phyloP scores from a whole-genome alignment of 106 monocot species.

The Ottelia alismoides region DNA sequence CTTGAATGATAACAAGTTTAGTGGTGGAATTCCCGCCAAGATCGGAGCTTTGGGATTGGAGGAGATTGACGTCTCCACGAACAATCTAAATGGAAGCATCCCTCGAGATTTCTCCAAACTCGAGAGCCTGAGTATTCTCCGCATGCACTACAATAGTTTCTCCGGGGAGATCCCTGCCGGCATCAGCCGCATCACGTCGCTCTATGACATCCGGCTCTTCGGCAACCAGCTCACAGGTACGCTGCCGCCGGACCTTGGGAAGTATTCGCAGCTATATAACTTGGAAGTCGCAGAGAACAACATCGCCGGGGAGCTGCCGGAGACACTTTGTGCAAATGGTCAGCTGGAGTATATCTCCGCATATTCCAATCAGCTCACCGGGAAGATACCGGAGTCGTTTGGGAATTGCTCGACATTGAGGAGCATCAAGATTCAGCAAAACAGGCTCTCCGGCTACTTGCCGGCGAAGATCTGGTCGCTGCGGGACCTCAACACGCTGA shows the following conservation, averaged over 20 bases:
- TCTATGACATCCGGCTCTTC: slow-evolving; percentile 2
- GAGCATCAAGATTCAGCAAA: slow-evolving; percentile 28
- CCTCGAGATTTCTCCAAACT: slow-evolving; percentile 1
- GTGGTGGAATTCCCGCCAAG: slow-evolving; percentile 21
- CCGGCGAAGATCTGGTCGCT: slow-evolving; percentile 36
- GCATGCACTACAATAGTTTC: slow-evolving; percentile 5
- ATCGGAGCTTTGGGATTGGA: background rate
- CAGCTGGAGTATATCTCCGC: slow-evolving; percentile 5
- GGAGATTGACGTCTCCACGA: slow-evolving; percentile 1
- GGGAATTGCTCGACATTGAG: slow-evolving; percentile 15
- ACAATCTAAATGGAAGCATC: slow-evolving; percentile 1
- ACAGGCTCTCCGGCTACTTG: slow-evolving; percentile 32
- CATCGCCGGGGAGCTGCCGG: slow-evolving; percentile 33
- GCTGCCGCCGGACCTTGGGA: slow-evolving; percentile 8
- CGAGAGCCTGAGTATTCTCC: background rate
- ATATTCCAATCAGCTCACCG: slow-evolving; percentile 31
- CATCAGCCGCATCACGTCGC: background rate
- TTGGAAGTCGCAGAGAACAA: slow-evolving; percentile 33
- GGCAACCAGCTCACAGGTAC: slow-evolving; percentile 1
- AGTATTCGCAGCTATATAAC: slow-evolving; percentile 6
- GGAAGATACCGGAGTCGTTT: slow-evolving; percentile 25
- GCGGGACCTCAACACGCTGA: slow-evolving; percentile 8
- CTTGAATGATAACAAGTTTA: slow-evolving; percentile 14
- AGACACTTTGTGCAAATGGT: slow-evolving; percentile 15
- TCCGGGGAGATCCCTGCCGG: slow-evolving; percentile 7